Evolutionary conservation across 2,329 filamentous ascomycete genomes (phyloP).

Genomic region (Aureobasidium sp.): DNA sequence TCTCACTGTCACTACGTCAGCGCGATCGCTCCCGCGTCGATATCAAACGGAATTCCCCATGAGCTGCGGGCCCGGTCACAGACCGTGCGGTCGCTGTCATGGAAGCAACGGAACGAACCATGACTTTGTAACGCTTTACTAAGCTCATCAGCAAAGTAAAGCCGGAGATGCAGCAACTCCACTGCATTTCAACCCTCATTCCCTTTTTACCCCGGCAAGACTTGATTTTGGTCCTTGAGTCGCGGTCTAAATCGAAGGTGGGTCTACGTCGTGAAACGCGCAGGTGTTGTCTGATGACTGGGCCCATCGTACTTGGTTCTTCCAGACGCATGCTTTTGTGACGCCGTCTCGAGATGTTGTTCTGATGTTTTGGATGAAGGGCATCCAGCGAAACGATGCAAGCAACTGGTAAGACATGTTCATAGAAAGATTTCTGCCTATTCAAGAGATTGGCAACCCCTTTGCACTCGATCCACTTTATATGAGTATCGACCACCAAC

Average conservation of each 20-base stretch:
- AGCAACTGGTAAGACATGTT: not conserved
- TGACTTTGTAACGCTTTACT: not conserved
- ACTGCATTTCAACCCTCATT: not conserved
- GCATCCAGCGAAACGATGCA: not conserved
- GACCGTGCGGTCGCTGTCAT: not conserved
- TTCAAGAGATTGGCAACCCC: no score
- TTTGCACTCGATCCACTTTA: not conserved
- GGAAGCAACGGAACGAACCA: not conserved
- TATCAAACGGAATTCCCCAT: not conserved
- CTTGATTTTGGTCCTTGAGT: not conserved
- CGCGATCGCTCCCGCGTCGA: not conserved
- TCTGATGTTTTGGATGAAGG: not conserved
- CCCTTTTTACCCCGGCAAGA: not conserved
- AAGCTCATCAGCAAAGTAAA: not conserved
- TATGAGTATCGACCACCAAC: not conserved
- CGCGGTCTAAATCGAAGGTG: not conserved
- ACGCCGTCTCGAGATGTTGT: not conserved
- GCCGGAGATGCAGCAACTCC: not conserved
- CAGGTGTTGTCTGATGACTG: conserved; percentile 1
- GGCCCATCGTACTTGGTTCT: not conserved
- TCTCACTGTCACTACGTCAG: not conserved
- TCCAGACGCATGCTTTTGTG: not conserved
- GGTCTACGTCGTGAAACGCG: not conserved
- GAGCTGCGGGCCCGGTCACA: not conserved
- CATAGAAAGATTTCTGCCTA: no score